phyloP scores from a whole-genome alignment of 768 basidiomycete genomes.

The Suillus variegatus region DNA sequence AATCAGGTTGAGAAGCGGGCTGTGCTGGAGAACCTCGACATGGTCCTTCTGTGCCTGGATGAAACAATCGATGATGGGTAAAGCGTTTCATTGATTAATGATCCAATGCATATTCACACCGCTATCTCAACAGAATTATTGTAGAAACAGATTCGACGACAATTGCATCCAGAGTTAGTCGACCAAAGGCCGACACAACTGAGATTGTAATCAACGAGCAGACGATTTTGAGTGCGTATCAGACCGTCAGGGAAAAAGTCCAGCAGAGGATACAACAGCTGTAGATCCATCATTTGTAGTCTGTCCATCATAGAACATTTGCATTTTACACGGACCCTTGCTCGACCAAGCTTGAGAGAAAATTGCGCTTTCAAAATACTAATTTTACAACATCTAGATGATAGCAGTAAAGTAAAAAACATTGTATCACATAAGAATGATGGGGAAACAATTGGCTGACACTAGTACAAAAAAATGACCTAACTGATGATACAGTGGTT shows the following conservation, averaged over 20 bases:
- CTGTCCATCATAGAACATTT: slow-evolving; percentile 14
- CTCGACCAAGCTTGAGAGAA: not conserved
- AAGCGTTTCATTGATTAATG: slow-evolving; percentile 26
- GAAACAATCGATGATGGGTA: slow-evolving; percentile 99
- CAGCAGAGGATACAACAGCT: slow-evolving; percentile 81
- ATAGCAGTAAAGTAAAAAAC: not conserved
- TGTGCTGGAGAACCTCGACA: slow-evolving; percentile 91
- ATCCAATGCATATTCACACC: slow-evolving; percentile 12
- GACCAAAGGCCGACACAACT: slow-evolving; percentile 89
- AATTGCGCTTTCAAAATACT: not conserved
- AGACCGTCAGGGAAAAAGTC: slow-evolving; percentile 84
- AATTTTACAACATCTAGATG: not conserved
- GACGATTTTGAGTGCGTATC: slow-evolving; percentile 90
- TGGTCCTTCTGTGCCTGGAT: slow-evolving; percentile 90
- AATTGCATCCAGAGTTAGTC: slow-evolving; percentile 92
- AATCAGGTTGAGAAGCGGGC: slow-evolving; percentile 95
- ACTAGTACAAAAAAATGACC: not conserved
- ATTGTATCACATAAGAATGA: not conserved
- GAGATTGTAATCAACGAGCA: slow-evolving; percentile 99
- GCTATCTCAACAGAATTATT: slow-evolving; percentile 66
- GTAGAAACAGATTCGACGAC: slow-evolving; percentile 95
- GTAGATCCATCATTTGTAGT: slow-evolving; percentile 34
- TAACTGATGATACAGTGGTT: not conserved
- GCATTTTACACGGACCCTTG: not conserved
- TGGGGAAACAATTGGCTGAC: not conserved